Percentiles rank a stretch among this genome's conserved stretches.
Conservation (phyloP, 2,329 filamentous ascomycete species). For the Verticillium isaacii region DNA sequence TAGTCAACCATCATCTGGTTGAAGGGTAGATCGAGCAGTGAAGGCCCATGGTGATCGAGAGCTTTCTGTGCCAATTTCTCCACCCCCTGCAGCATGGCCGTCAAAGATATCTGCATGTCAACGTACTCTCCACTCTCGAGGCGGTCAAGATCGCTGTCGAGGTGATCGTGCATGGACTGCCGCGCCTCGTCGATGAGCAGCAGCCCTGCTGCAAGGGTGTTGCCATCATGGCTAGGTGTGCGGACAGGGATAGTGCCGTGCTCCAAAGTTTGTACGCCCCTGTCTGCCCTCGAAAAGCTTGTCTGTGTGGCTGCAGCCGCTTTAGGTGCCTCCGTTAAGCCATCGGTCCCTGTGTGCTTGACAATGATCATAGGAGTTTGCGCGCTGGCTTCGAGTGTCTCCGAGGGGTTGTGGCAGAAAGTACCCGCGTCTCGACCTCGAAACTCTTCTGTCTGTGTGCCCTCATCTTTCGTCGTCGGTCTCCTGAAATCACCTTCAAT, state of each 20-base stretch:
- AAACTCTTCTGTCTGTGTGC: neutral
- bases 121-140: neutral
- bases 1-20: neutral
- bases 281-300: neutral
- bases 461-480: neutral
- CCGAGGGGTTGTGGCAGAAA: neutral
- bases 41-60: neutral
- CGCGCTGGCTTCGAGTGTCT: neutral
- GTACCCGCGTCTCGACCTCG: neutral
- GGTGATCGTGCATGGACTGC: neutral
- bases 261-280: neutral
- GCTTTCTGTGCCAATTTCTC: neutral
- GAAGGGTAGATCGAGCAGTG: neutral
- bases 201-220: neutral
- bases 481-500: neutral
- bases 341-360: neutral
- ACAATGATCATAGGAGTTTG: neutral
- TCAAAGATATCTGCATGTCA: neutral
- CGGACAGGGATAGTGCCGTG: neutral
- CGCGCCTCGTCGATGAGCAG: neutral
- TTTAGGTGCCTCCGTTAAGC: neutral
- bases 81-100: neutral
- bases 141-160: constrained; percentile 1
- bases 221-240: neutral
- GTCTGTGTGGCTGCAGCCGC: neutral